Evolutionary conservation across 2,329 filamentous ascomycete species (phyloP), one percentile per base, ranked within the genome.

Genomic region (Claviceps digitariae): DNA sequence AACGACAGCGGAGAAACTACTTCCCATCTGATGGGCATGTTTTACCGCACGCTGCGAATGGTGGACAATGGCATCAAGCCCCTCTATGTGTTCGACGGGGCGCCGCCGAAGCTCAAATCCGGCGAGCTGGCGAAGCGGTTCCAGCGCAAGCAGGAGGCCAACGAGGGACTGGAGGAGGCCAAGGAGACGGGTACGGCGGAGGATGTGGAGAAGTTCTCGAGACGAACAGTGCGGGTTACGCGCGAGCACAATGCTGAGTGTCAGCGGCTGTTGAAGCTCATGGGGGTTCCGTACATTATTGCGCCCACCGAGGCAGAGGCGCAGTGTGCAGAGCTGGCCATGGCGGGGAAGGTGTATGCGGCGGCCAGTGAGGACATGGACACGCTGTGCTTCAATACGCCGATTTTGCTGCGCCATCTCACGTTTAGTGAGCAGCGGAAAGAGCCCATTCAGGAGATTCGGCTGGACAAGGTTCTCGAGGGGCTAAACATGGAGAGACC

Each of bases 311-410:
- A 98, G 69, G 93, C 93, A 4, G 93, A 98, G 73, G 93, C 93
- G 1, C 93, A 98, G 67, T 98, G 93, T 67, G 93, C 93, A 3
- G 86, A 84, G 43, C 76, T 98, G 57, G 93, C 93, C 1, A 78
- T 86, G 56, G 90, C 87, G 5, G 91, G 90, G 40, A 97, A 97
- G 72, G 93, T 98, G 51, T 98, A 94, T 67, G 93, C 90, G 3
- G 93, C 93, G 21, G 93, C 93, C 2, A 95, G 87, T 58, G 93
- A 98, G 71, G 93, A 98, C 71, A 98, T 98, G 93, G 93, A 98
- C 66, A 98, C 93, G 0, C 74, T 98, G 53, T 97, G 91, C 64
- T 98, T 98, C 69, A 83, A 96, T 63, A 79, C 90, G 51, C 93
- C 93, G 0, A 90, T 98, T 55, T 73, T 98, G 48, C 73, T 98